phyloP scores from a whole-genome alignment of 192 early-diverging fungal genomes.

The Coemansia sp. region DNA sequence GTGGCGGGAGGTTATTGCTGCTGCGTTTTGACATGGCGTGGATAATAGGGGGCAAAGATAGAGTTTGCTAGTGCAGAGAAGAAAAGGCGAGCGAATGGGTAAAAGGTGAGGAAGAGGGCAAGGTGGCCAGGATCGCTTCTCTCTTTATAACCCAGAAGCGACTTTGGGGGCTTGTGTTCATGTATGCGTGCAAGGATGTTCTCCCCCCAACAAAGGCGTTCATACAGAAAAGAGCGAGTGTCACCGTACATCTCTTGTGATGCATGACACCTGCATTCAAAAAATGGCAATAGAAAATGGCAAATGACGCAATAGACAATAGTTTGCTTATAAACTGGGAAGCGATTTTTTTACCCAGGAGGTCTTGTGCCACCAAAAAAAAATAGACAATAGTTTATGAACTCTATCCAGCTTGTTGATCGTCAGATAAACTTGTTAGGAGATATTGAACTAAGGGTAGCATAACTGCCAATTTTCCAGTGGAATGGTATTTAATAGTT shows the following conservation, averaged over 20 bases:
- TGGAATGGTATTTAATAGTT: neutral
- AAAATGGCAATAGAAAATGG: neutral
- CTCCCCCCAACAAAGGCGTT: neutral
- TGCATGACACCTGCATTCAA: neutral
- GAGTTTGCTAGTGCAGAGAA: neutral
- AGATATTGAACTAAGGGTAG: neutral
- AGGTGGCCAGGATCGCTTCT: neutral
- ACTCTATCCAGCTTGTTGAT: neutral
- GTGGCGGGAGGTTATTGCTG: neutral
- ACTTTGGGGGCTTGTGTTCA: neutral
- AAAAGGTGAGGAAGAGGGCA: neutral
- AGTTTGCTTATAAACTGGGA: too few relatives aligned
- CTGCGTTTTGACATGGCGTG: neutral
- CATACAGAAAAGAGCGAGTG: neutral
- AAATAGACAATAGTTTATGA: neutral
- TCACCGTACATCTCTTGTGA: neutral
- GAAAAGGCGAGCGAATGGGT: neutral
- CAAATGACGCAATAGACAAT: neutral
- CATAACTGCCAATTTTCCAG: neutral
- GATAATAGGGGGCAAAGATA: neutral
- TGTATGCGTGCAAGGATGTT: neutral
- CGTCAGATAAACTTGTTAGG: neutral
- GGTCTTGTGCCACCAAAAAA: too few relatives aligned
- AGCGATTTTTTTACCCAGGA: too few relatives aligned
- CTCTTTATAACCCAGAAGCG: constrained; percentile 1